Percentiles rank a stretch among this genome's conserved stretches.
Conservation (phyloP, 129 eudicot genomes). For the Artemisia annua region DNA sequence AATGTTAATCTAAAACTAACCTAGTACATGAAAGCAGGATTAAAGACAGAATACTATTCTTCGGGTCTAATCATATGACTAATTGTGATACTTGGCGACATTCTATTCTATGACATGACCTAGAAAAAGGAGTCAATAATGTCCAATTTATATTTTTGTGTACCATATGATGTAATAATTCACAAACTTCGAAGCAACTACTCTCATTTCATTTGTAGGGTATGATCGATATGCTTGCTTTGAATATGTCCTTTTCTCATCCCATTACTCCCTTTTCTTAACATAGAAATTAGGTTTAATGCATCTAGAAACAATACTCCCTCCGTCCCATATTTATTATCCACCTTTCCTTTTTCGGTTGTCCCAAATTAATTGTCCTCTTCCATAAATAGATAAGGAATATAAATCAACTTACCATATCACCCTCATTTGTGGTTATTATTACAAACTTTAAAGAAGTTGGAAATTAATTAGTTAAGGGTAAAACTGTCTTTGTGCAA, state of each 20-base stretch:
- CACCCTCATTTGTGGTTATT: too few relatives aligned
- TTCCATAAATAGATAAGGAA: too few relatives aligned
- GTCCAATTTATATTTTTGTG: not conserved
- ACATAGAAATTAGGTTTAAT: too few relatives aligned
- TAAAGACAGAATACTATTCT: not conserved
- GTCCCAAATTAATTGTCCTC: too few relatives aligned
- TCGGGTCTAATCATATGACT: constrained; percentile 11
- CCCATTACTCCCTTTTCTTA: not conserved
- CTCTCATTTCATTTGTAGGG: constrained; percentile 3
- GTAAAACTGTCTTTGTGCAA: too few relatives aligned
- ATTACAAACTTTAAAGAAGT: too few relatives aligned
- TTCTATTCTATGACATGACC: not conserved
- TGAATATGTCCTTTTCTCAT: not conserved
- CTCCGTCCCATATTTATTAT: too few relatives aligned
- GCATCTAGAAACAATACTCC: too few relatives aligned
- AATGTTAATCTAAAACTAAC: too few relatives aligned
- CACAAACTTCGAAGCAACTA: constrained; percentile 18
- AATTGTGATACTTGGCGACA: not conserved
- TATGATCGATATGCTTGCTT: constrained; percentile 8
- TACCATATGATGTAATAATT: constrained; percentile 13
- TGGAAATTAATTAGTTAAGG: too few relatives aligned
- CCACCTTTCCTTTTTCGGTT: too few relatives aligned
- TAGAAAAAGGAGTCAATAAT: constrained; percentile 10
- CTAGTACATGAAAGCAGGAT: not conserved
- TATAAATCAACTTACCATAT: too few relatives aligned